Base-by-base conservation (phyloP, 805 yeast species). In the Wickerhamomyces pijperi region DNA sequence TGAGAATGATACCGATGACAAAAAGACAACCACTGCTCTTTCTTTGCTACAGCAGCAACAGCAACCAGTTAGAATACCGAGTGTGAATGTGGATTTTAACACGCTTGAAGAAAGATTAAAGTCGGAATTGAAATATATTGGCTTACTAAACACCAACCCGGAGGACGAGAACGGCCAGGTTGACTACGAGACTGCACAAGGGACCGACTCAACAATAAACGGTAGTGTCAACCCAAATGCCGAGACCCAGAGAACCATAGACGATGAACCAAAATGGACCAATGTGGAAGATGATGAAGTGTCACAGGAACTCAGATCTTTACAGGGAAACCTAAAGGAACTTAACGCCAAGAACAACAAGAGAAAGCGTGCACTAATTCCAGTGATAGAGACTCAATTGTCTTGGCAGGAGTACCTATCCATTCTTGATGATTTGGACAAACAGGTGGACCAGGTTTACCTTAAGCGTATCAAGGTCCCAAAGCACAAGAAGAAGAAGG, bases 391-490 rank as follows among this genome's bases (percentile, higher is more conserved):
- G 48, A 92, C 83, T 46, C 94, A 84, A 49, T 68, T 92, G 50
- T 95, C 97, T 20, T 92, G 88, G 77, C 96, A 90, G 56, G 98
- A 92, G 58, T 92, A 85, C 58, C 68, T 79, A 42, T 82, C 90
- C 12, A 88, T 92, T 39, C 60, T 87, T 42, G 97, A 92, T 41
- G 97, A 92, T 55, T 67, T 92, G 48, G 97, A 92, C 58, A 92
- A 90, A 57, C 99, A 92, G 60, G 88, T 92, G 29, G 98, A 92
- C 56, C 97, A 85, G 58, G 88, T 94, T 17, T 92, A 88, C 55
- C 63, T 82, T 46, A 82, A 87, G 58, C 68, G 97, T 43, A 71
- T 82, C 40, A 76, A 87, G 49, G 85, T 78, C 7, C 78, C 86
- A 41, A 82, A 64, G 46, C 61, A 58, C 40, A 65, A 63, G 42